A percentile compares a stretch with the other conserved stretches of the same genome.
phyloP scores from a whole-genome alignment of 2,329 filamentous ascomycete genomes.

The Aciculosporium take region DNA sequence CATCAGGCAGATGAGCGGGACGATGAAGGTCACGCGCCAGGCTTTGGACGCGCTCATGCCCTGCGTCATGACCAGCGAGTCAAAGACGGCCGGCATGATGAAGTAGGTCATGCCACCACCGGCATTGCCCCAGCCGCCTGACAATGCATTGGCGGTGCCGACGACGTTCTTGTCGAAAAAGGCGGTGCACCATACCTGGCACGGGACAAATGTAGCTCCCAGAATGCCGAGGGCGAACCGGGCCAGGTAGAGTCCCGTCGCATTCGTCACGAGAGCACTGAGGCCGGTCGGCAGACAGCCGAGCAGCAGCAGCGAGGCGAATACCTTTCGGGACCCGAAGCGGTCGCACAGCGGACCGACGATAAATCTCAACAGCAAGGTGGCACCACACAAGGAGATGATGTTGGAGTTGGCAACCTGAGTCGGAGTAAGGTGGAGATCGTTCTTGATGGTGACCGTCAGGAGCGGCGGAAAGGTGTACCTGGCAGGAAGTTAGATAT shows the following conservation, averaged over 20 bases:
- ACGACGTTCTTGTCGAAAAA: conserved; percentile 92
- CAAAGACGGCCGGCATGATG: conserved; percentile 80
- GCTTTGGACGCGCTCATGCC: conserved; percentile 52
- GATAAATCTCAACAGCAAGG: conserved; percentile 59
- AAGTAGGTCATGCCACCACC: conserved; percentile 89
- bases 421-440: conserved; percentile 54
- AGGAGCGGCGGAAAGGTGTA: conserved; percentile 80
- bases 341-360: conserved; percentile 76
- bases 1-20: conserved; percentile 66
- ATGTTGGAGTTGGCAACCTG: conserved; percentile 87
- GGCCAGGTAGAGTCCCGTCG: conserved; percentile 49
- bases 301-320: conserved; percentile 59
- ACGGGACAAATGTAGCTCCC: conserved; percentile 67
- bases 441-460: conserved; percentile 63
- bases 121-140: conserved; percentile 74
- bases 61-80: conserved; percentile 49
- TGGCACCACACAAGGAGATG: conserved; percentile 55
- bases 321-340: conserved; percentile 68
- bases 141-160: conserved; percentile 73
- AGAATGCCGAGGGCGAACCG: conserved; percentile 74
- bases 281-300: conserved; percentile 73
- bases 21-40: conserved; percentile 75
- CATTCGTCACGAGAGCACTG: conserved; percentile 57
- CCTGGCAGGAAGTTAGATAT: conserved; percentile 11
- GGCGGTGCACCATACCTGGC: conserved; percentile 82